Evolutionary conservation across 805 yeast species (phyloP), one percentile per base, ranked within the genome.

Genomic region (Tetrapisispora pingtungensis): DNA sequence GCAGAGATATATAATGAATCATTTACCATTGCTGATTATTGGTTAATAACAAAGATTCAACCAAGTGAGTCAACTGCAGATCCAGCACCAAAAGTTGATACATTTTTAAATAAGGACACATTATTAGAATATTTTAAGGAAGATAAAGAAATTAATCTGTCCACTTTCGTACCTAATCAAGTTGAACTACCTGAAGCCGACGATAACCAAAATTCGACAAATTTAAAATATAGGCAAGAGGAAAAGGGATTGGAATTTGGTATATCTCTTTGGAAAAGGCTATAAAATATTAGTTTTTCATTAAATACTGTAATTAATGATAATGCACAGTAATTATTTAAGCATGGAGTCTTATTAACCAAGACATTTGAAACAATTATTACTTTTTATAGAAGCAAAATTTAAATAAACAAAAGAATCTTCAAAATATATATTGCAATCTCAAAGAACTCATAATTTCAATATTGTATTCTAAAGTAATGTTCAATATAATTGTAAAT

Each of bases 1-100:
- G 93, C 89, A 0, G 89, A 89, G 58, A 69, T 93, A 8, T 93
- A 93, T 65, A 72, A 76, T 42, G 70, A 77, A 33, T 70, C 80
- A 13, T 56, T 62, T 44, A 65, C 65, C 4, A 43, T 66, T 10
- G 77, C 81, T 1, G 74, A 74, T 38, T 71, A 77, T 26, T 63
- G 86, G 41, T 70, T 85, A 22, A 60, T 89, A 14, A 88, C 96
- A 0, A 89, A 86, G 57, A 73, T 89, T 27, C 53, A 59, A 2
- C 58, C 62, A n/a, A 53, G 60, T 4, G 55, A 55, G 4, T 46
- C 54, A 6, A 40, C 35, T 5, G 53, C 56, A 6, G 49, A 54
- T 3, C 47, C 45, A 5, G 41, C 50, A 27, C 65, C 79, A 5
- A 74, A 71, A 14, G 76, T 88, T 71, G 97, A 89, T 63, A 78